phyloP scores from a whole-genome alignment of 2,329 filamentous ascomycete genomes.

The Penicillium glabrum region DNA sequence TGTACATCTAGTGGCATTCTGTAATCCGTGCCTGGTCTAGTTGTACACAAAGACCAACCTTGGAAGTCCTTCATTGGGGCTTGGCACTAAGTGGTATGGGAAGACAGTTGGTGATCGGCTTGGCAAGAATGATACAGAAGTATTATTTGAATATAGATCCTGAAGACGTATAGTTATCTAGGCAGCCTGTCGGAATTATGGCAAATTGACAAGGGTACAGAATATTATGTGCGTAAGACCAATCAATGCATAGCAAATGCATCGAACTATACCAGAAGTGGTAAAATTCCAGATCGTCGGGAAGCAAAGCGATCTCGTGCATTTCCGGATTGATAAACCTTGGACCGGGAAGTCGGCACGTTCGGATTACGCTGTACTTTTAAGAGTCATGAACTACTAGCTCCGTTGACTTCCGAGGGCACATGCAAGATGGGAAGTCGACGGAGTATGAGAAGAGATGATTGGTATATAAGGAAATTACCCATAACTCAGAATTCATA shows the following conservation, averaged over 20 bases:
- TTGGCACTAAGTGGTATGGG: not conserved
- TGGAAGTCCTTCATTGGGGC: not conserved
- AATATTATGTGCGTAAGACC: not conserved
- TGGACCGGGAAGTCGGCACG: constrained; percentile 21
- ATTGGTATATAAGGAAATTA: not conserved
- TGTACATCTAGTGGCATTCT: not conserved
- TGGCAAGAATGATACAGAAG: not conserved
- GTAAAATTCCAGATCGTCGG: constrained; percentile 22
- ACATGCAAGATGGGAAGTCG: not conserved
- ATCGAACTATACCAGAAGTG: constrained; percentile 15
- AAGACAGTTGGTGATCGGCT: not conserved
- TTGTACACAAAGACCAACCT: not conserved
- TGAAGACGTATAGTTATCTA: too few relatives aligned
- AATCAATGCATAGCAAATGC: not conserved
- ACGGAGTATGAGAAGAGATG: not conserved
- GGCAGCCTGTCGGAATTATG: too few relatives aligned
- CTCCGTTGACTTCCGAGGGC: not conserved
- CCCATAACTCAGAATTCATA: not conserved
- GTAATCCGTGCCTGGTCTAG: not conserved
- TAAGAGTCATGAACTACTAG: not conserved
- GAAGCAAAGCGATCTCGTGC: constrained; percentile 8
- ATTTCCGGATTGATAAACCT: constrained; percentile 2
- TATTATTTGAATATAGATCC: too few relatives aligned
- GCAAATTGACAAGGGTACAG: not conserved
- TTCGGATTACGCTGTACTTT: not conserved